Conservation (phyloP, 1,284 basidiomycete species). For the Trametes versicolor region DNA sequence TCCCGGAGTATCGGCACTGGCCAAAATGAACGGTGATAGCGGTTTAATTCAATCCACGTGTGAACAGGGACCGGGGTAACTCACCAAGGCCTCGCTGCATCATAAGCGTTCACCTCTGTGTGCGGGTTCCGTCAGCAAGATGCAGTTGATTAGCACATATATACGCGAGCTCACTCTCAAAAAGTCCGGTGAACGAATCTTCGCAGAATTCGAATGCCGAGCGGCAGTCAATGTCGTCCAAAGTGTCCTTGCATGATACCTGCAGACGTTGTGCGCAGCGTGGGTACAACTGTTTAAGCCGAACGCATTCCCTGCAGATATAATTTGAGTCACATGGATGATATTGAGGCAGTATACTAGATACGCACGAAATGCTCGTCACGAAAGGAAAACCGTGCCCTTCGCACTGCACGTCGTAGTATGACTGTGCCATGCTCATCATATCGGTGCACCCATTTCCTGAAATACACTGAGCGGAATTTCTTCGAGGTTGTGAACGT, state of each 20-base stretch:
- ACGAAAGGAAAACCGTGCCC: slow-evolving; percentile 39
- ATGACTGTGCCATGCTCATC: slow-evolving; percentile 40
- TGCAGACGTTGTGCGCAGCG: slow-evolving; percentile 45
- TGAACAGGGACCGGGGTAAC: background rate
- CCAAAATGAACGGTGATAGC: background rate
- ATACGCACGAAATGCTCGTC: slow-evolving; percentile 29
- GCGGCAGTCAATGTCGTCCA: slow-evolving; percentile 51
- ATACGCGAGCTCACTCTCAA: slow-evolving; percentile 11
- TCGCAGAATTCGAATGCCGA: slow-evolving; percentile 52
- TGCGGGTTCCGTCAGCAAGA: background rate
- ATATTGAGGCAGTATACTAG: no score
- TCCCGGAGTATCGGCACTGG: slow-evolving; percentile 5
- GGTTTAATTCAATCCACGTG: background rate
- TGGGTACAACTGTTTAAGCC: slow-evolving; percentile 51
- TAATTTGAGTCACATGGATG: no score
- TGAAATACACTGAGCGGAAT: slow-evolving; percentile 34
- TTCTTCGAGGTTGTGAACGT: no score
- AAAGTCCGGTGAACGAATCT: slow-evolving; percentile 30
- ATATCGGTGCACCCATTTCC: slow-evolving; percentile 56
- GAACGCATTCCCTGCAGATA: slow-evolving; percentile 43
- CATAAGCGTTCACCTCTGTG: slow-evolving; percentile 25
- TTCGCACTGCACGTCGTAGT: slow-evolving; percentile 48
- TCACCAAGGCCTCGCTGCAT: slow-evolving; percentile 25
- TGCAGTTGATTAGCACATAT: background rate
- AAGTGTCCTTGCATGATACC: slow-evolving; percentile 42